Percentiles rank a stretch among this genome's conserved stretches.
These are phyloP conservation scores for Dictyostelium purpureum DNA, from an alignment of 78 protist genomes.

Conservation along the genomic window DNA sequence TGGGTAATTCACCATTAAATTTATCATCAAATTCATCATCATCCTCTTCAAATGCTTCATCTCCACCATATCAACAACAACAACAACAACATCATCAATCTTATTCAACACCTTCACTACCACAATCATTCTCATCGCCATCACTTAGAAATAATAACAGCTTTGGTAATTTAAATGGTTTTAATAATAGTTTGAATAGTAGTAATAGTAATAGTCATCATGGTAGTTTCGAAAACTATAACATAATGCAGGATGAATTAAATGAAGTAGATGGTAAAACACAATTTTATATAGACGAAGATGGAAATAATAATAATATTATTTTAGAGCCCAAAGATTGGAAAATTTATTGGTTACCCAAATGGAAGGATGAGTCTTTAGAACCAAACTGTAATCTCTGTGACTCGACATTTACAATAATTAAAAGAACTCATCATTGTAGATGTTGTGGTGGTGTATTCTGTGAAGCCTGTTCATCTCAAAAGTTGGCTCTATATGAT, in stretches of 20 bases:
- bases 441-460: conserved; percentile 69
- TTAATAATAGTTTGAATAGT: background rate
- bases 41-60: background rate
- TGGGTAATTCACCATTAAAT: background rate
- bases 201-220: background rate
- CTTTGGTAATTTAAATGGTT: background rate
- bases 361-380: conserved; percentile 44
- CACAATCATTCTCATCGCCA: no score
- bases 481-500: background rate
- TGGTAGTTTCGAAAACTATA: no score
- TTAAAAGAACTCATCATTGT: conserved; percentile 68
- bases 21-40: background rate
- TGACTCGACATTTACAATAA: conserved; percentile 28
- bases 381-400: conserved; percentile 30
- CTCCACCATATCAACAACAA: no score
- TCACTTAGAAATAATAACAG: background rate
- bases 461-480: conserved; percentile 66
- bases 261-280: background rate
- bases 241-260: background rate
- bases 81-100: no score
- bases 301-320: background rate
- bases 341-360: conserved; percentile 65
- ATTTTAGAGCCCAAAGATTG: background rate
- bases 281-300: no score
- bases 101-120: background rate